Percentiles rank a stretch among this genome's conserved stretches.
Evolutionary conservation across 768 basidiomycete species (phyloP).

Genomic region (Tricholomella constricta): DNA sequence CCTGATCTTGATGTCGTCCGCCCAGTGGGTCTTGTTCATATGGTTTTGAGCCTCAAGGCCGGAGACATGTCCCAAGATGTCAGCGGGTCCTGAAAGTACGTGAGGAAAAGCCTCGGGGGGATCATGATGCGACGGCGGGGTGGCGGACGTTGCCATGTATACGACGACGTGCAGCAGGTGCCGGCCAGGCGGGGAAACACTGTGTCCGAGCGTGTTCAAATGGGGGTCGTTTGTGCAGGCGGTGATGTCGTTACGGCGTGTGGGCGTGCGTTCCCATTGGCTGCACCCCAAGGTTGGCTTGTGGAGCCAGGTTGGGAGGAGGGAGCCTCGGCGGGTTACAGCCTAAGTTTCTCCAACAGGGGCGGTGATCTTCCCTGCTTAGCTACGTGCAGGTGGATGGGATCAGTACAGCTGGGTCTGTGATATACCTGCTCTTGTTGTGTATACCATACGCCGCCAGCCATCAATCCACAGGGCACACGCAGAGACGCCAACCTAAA

Average conservation of each 20-base stretch:
- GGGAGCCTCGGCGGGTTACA: not conserved
- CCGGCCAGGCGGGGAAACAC: not conserved
- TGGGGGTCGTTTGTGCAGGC: conserved; percentile 1
- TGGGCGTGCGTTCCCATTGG: not conserved
- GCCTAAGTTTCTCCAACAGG: not conserved
- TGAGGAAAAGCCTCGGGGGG: not conserved
- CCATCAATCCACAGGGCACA: conserved; percentile 1
- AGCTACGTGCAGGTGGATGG: not conserved
- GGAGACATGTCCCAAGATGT: not conserved
- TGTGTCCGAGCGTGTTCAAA: not conserved
- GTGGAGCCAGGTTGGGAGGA: not conserved
- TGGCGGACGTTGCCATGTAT: conserved; percentile 1
- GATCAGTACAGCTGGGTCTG: not conserved
- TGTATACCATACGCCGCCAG: too few relatives aligned
- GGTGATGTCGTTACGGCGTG: not conserved
- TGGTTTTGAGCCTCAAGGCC: conserved; percentile 4
- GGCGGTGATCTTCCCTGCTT: not conserved
- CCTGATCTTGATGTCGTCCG: not conserved
- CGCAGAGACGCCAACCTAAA: not conserved
- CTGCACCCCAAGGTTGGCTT: not conserved
- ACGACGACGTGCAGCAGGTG: not conserved
- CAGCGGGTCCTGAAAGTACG: not conserved
- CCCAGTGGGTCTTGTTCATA: not conserved
- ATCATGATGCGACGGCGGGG: not conserved
- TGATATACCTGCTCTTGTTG: not conserved